A percentile compares a stretch with the other conserved stretches of the same genome.
These are phyloP conservation scores for Neopestalotiopsis sp. DNA, from an alignment of 2,329 filamentous ascomycete species.

Conservation along the genomic window DNA sequence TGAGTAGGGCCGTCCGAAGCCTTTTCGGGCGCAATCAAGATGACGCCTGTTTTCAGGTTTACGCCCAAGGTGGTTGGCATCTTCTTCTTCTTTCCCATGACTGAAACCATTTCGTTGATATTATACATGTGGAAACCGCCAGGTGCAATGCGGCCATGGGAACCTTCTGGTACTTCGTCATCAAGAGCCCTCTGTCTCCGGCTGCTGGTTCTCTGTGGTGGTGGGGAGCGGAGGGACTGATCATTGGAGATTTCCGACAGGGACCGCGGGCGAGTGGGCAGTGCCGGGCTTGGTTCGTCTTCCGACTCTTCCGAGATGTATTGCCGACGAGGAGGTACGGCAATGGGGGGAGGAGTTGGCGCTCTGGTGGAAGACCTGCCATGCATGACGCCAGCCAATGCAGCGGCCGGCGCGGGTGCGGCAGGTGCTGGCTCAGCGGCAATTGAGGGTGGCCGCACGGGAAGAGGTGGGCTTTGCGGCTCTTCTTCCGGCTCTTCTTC, in stretches of 20 bases:
- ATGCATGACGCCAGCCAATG: conserved; percentile 62
- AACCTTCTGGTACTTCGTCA: conserved; percentile 37
- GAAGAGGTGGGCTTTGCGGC: conserved; percentile 42
- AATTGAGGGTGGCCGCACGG: conserved; percentile 36
- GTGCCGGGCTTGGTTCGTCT: conserved; percentile 58
- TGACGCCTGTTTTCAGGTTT: conserved; percentile 84
- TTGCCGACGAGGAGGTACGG: conserved; percentile 51
- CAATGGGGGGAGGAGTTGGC: conserved; percentile 56
- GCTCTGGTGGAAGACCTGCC: conserved; percentile 47
- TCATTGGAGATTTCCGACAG: conserved; percentile 30
- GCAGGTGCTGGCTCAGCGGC: conserved; percentile 36
- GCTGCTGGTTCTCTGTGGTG: conserved; percentile 40
- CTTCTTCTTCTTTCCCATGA: conserved; percentile 96
- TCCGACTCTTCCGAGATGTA: conserved; percentile 72
- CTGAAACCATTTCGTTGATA: conserved; percentile 96
- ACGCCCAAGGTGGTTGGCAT: conserved; percentile 98
- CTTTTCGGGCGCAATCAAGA: conserved; percentile 89
- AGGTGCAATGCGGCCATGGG: conserved; percentile 63
- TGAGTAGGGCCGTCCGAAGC: conserved; percentile 81
- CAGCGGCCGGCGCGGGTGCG: conserved; percentile 53
- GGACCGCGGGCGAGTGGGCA: conserved; percentile 40
- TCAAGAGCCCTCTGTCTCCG: conserved; percentile 34
- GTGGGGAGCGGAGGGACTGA: conserved; percentile 28
- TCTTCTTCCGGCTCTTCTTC: conserved; percentile 38
- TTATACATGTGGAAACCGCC: conserved; percentile 94